Conservation (phyloP, 495 filamentous ascomycete species). For the Talaromyces nanjingensis region DNA sequence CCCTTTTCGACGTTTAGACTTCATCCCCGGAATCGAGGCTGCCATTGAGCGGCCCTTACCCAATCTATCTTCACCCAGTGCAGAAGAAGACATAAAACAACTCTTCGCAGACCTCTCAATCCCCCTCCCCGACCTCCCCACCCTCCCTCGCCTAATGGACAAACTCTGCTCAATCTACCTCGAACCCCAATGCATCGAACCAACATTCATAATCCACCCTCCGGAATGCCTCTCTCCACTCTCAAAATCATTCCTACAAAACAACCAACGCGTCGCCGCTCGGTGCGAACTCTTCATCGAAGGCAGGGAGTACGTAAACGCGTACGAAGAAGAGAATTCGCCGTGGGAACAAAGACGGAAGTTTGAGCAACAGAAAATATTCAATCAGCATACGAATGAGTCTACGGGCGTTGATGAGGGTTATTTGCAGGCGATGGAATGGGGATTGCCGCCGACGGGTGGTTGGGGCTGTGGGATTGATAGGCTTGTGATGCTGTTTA, state of each 20-base stretch:
- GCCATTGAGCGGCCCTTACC: conserved; percentile 59
- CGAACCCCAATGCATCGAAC: conserved; percentile 59
- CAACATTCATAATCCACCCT: conserved; percentile 89
- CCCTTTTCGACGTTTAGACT: conserved; percentile 64
- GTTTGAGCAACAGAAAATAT: conserved; percentile 57
- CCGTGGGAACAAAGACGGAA: conserved; percentile 82
- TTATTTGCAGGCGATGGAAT: conserved; percentile 76
- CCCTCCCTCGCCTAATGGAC: conserved; percentile 78
- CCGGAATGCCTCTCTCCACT: conserved; percentile 89
- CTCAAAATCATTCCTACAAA: conserved; percentile 69
- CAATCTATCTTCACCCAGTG: conserved; percentile 43
- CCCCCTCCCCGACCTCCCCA: conserved; percentile 43
- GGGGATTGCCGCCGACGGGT: conserved; percentile 85
- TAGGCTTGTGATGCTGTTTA: conserved; percentile 81
- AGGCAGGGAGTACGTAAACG: conserved; percentile 78
- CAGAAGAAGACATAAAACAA: conserved; percentile 44
- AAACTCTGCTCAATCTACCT: conserved; percentile 69
- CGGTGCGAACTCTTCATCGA: conserved; percentile 84
- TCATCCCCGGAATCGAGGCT: conserved; percentile 71
- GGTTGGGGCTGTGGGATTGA: conserved; percentile 96
- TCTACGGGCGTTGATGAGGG: conserved; percentile 62
- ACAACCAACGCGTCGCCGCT: conserved; percentile 64
- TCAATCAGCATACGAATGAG: conserved; percentile 28
- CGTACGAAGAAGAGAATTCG: conserved; percentile 97
- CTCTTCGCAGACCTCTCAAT: conserved; percentile 52